Conservation (phyloP, 306 rosid genomes). For the Corylus heterophylla region DNA sequence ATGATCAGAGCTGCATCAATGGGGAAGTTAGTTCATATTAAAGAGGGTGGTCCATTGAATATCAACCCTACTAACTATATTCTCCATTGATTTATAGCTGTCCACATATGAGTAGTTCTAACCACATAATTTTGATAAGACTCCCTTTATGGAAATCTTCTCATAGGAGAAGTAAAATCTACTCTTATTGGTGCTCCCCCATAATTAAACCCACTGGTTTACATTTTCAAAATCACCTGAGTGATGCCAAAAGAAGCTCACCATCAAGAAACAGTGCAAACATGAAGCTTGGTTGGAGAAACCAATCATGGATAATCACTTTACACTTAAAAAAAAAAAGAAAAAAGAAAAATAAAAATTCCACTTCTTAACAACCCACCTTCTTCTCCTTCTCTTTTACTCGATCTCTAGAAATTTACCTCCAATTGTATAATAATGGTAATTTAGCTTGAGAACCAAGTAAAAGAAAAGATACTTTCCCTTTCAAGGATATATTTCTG, state of each 20-base stretch:
- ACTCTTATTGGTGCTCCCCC: neutral
- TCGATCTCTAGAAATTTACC: too few relatives aligned
- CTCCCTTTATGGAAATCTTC: conserved; percentile 12
- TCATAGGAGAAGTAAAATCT: conserved; percentile 15
- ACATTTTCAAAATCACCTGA: conserved; percentile 24
- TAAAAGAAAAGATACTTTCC: conserved; percentile 18
- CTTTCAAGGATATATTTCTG: conserved; percentile 1
- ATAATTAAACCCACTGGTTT: conserved; percentile 19
- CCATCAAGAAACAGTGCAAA: conserved; percentile 26
- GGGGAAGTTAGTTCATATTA: conserved; percentile 27
- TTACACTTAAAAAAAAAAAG: conserved; percentile 29
- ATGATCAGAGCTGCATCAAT: conserved; percentile 1
- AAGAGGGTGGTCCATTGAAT: conserved; percentile 31
- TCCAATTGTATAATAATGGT: conserved; percentile 9
- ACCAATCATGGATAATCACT: conserved; percentile 29
- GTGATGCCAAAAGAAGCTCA: conserved; percentile 23
- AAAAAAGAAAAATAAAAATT: neutral
- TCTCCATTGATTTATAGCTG: conserved; percentile 42
- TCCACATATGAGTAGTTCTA: conserved; percentile 4
- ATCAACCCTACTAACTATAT: conserved; percentile 32
- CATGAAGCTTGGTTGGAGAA: conserved; percentile 17
- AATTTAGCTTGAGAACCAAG: conserved; percentile 20
- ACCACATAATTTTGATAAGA: neutral
- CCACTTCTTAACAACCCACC: neutral
- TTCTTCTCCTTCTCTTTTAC: too few relatives aligned